Evolutionary conservation across 1,284 basidiomycete genomes (phyloP).

Genomic region (Marasmius sp.): DNA sequence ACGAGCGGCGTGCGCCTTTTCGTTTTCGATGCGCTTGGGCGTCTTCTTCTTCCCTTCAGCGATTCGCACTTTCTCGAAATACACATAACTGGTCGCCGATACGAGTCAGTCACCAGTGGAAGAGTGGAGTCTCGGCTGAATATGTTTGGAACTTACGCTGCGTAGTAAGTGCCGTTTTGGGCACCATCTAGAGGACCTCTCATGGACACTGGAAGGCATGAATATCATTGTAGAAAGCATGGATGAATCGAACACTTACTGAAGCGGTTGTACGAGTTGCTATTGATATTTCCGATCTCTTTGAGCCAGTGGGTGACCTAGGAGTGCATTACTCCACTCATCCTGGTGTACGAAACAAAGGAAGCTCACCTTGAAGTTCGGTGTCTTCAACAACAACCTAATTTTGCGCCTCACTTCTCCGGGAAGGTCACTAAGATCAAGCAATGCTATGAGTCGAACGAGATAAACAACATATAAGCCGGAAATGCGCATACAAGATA

Average conservation of each 20-base stretch:
- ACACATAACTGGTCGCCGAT: constrained; percentile 34
- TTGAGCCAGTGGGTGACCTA: constrained; percentile 46
- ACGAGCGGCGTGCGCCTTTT: constrained; percentile 23
- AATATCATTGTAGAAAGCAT: neutral
- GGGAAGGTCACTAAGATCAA: constrained; percentile 39
- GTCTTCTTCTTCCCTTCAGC: constrained; percentile 49
- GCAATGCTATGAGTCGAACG: no score
- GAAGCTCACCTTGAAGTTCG: constrained; percentile 39
- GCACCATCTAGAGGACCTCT: constrained; percentile 40
- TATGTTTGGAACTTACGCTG: constrained; percentile 29
- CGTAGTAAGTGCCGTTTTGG: constrained; percentile 42
- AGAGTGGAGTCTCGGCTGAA: constrained; percentile 13
- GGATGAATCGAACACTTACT: constrained; percentile 29
- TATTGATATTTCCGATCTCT: constrained; percentile 48
- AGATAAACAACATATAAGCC: no score
- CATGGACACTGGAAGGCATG: constrained; percentile 34
- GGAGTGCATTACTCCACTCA: neutral
- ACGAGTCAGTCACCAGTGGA: neutral
- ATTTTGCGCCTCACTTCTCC: constrained; percentile 50
- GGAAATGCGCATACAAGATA: no score
- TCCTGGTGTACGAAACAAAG: neutral
- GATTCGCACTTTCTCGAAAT: constrained; percentile 50
- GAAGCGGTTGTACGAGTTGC: constrained; percentile 46
- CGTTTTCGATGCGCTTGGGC: constrained; percentile 35
- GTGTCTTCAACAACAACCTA: constrained; percentile 37